Evolutionary conservation across 768 basidiomycete genomes (phyloP).

Genomic region (Podaxis sp.): DNA sequence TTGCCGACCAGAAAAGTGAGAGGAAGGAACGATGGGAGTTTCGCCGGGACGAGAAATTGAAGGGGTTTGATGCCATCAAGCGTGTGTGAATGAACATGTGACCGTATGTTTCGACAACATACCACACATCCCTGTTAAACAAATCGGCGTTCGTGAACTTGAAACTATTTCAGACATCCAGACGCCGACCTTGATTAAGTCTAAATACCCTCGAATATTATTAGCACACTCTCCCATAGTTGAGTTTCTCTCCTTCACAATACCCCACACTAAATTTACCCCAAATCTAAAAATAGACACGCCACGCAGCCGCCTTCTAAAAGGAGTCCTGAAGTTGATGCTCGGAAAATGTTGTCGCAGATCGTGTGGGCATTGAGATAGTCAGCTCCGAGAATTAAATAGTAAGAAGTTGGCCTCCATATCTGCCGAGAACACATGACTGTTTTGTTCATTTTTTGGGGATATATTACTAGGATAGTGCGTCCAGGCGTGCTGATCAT

Average conservation of each 20-base stretch:
- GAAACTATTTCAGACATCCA: background rate
- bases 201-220: background rate
- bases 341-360: constrained; percentile 8
- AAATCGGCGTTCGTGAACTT: background rate
- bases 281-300: background rate
- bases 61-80: background rate
- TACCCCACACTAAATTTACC: background rate
- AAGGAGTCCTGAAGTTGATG: background rate
- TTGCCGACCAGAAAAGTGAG: background rate
- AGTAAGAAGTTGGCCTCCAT: background rate
- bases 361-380: background rate
- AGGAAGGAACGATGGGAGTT: background rate
- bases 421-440: background rate
- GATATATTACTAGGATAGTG: background rate
- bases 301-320: background rate
- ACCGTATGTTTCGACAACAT: background rate
- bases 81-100: background rate
- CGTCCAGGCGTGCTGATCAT: background rate
- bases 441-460: background rate
- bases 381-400: background rate
- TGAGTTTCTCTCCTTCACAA: background rate
- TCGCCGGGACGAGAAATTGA: background rate
- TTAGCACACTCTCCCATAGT: background rate
- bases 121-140: too few species aligned
- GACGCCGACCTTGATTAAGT: background rate